Conservation (phyloP, 768 basidiomycete genomes). For the Lactarius pseudohatsudake region DNA sequence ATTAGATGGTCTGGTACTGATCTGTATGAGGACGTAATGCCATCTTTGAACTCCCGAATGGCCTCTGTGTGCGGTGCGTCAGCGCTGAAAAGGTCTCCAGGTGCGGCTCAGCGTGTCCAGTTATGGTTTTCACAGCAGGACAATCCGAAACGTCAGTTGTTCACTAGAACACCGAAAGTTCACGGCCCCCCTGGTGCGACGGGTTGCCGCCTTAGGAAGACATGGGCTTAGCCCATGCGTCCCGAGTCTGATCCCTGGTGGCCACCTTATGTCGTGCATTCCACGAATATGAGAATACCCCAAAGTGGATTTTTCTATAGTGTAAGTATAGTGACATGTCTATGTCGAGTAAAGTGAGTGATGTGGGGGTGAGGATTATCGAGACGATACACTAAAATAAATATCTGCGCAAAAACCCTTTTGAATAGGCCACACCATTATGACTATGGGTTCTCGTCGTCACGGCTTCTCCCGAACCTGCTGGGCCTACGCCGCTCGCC, state of each 20-base stretch:
- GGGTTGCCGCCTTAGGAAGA: not conserved
- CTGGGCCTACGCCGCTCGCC: constrained; percentile 1
- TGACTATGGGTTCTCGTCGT: not conserved
- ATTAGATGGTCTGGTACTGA: not conserved
- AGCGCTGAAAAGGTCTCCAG: not conserved
- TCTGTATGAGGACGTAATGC: not conserved
- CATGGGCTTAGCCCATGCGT: too few species aligned
- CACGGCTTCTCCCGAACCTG: not conserved
- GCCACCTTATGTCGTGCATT: not conserved
- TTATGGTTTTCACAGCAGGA: too few species aligned
- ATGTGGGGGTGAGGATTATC: constrained; percentile 13
- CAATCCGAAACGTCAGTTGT: too few species aligned
- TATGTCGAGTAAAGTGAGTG: constrained; percentile 16
- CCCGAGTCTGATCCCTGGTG: not conserved
- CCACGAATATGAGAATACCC: not conserved
- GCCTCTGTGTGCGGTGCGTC: not conserved
- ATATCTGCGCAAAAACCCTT: not conserved
- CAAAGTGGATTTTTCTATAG: not conserved
- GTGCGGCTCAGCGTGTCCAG: too few species aligned
- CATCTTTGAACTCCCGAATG: not conserved
- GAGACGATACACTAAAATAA: constrained; percentile 11
- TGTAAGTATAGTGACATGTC: not conserved
- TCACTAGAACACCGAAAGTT: too few species aligned
- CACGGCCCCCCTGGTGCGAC: too few species aligned
- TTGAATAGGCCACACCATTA: not conserved